These are phyloP conservation scores for Eimeria maxima DNA, from an alignment of 169 alveolate species.

Conservation along the genomic window DNA sequence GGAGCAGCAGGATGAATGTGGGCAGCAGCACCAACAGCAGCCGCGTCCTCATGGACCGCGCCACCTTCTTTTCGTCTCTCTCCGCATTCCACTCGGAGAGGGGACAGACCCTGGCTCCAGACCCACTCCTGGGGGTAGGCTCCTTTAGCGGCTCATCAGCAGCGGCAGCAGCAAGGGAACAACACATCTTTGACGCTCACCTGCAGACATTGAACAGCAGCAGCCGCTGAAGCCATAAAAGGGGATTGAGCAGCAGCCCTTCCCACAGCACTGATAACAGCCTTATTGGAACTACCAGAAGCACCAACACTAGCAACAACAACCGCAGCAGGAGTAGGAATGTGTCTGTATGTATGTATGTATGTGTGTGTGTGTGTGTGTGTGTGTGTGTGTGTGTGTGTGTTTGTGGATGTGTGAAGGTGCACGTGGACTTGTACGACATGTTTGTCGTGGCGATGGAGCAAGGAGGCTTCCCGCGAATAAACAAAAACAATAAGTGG, in stretches of 20 bases:
- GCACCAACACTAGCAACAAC: too few species aligned
- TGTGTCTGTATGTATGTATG: background rate
- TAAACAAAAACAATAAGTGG: slow-evolving; percentile 83
- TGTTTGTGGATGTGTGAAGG: slow-evolving; percentile 12
- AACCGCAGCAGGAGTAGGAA: background rate
- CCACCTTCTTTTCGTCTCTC: slow-evolving; percentile 40
- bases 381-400: background rate
- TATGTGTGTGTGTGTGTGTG: slow-evolving; percentile 1
- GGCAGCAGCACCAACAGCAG: slow-evolving; percentile 11
- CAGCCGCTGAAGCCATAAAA: background rate
- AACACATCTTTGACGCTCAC: background rate
- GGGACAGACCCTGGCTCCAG: slow-evolving; percentile 67
- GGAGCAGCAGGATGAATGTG: background rate
- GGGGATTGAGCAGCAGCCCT: background rate
- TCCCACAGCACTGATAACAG: background rate
- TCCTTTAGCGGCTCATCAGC: background rate
- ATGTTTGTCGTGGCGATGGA: slow-evolving; percentile 76
- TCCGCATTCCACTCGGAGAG: slow-evolving; percentile 65
- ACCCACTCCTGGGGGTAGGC: slow-evolving; percentile 65
- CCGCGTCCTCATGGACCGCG: slow-evolving; percentile 65
- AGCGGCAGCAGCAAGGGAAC: slow-evolving; percentile 17
- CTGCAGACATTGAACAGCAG: background rate
- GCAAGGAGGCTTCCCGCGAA: slow-evolving; percentile 83
- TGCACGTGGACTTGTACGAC: slow-evolving; percentile 60
- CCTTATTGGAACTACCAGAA: too few species aligned